phyloP scores from a whole-genome alignment of 2,329 filamentous ascomycete genomes.

The Ceratocystis cubensis region DNA sequence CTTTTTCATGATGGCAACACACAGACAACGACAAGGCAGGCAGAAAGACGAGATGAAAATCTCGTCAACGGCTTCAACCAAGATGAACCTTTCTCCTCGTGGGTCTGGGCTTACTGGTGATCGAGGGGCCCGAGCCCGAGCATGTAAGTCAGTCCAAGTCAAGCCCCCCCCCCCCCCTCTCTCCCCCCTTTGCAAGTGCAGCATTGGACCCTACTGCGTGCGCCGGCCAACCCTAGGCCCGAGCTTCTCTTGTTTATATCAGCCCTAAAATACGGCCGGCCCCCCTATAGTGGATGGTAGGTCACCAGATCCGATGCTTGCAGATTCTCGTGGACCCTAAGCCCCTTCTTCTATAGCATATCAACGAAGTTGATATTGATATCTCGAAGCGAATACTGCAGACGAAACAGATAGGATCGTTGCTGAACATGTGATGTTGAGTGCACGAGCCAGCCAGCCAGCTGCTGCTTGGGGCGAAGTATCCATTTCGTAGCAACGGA shows the following conservation, averaged over 20 bases:
- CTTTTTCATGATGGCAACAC: neutral
- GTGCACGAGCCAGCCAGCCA: too few relatives aligned
- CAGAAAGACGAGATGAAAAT: constrained; percentile 7
- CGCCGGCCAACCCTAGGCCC: neutral
- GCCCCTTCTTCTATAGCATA: too few relatives aligned
- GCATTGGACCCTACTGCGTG: neutral
- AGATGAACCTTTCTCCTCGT: neutral
- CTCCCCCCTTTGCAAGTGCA: neutral
- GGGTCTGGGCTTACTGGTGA: neutral
- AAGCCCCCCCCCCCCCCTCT: too few relatives aligned
- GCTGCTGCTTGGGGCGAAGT: too few relatives aligned
- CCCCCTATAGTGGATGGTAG: neutral
- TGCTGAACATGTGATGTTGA: too few relatives aligned
- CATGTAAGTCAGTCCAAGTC: neutral
- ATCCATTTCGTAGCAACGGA: too few relatives aligned
- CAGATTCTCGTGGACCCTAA: neutral
- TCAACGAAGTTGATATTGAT: too few relatives aligned
- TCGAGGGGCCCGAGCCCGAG: neutral
- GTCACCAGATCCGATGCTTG: neutral
- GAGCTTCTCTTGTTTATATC: neutral
- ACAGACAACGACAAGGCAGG: neutral
- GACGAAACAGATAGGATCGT: too few relatives aligned
- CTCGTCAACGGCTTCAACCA: neutral
- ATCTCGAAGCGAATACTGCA: too few relatives aligned
- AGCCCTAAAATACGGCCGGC: neutral